phyloP scores from a whole-genome alignment of 31 red algal genomes.

The Porphyra umbilicalis region DNA sequence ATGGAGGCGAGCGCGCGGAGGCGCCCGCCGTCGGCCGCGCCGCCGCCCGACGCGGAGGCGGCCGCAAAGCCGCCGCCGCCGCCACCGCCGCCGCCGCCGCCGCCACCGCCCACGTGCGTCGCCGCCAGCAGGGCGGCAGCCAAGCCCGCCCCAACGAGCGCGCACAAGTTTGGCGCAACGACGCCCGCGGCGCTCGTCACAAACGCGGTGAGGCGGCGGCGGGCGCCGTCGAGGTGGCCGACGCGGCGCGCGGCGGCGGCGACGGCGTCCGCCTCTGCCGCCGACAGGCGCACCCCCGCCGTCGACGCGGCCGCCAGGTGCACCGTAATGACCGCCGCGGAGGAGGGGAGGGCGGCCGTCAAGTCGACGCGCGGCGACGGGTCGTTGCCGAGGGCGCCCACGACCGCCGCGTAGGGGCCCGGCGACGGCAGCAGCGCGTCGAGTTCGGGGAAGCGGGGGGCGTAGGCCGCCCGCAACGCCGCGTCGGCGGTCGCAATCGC shows the following conservation, averaged over 20 bases:
- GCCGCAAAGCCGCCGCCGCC: neutral
- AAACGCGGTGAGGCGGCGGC: neutral
- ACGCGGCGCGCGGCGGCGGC: neutral
- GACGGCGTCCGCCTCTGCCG: neutral
- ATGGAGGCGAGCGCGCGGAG: neutral
- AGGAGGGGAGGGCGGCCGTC: neutral
- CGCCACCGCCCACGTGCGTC: neutral
- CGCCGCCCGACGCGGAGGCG: neutral
- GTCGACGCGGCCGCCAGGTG: neutral
- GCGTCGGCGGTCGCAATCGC: neutral
- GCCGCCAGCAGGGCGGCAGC: neutral
- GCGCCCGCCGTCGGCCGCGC: neutral
- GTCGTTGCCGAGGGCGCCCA: neutral
- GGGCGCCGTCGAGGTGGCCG: neutral
- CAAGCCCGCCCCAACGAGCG: neutral
- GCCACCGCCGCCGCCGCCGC: neutral
- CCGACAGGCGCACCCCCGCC: neutral
- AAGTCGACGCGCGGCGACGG: neutral
- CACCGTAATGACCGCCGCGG: neutral
- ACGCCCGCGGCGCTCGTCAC: neutral
- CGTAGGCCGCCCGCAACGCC: neutral
- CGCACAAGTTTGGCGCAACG: neutral
- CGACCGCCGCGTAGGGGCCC: neutral
- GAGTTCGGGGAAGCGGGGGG: neutral
- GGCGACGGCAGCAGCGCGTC: neutral